Percentiles rank a stretch among this genome's conserved stretches.
Evolutionary conservation across 2,329 filamentous ascomycete species (phyloP).

Genomic region (Fusarium multiceps): DNA sequence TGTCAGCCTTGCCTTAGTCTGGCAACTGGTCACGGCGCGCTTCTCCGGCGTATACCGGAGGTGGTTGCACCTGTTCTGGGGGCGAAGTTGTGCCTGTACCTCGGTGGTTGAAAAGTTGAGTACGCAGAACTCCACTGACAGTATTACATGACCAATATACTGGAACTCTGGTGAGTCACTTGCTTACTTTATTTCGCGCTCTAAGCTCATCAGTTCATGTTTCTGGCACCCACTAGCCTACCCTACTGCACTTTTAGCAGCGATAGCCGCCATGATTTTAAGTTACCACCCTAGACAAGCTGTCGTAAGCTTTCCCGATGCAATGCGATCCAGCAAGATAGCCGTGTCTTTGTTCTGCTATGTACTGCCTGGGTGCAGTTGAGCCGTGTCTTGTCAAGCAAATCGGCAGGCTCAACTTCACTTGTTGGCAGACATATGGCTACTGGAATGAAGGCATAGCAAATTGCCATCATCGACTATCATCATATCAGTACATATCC

Average conservation of each 20-base stretch:
- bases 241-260: conserved; percentile 8
- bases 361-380: conserved; percentile 10
- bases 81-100: conserved; percentile 1
- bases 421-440: background rate
- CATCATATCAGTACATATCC: background rate
- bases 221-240: background rate
- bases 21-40: conserved; percentile 12
- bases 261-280: conserved; percentile 27
- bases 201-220: background rate
- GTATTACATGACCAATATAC: background rate
- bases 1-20: conserved; percentile 35
- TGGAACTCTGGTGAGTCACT: rapidly evolving
- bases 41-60: conserved; percentile 33
- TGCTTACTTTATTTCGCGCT: background rate
- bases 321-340: conserved; percentile 8
- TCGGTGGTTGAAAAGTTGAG: background rate
- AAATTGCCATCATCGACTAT: background rate
- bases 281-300: conserved; percentile 16
- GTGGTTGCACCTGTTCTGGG: conserved; percentile 16
- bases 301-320: conserved; percentile 22
- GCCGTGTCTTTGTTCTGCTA: conserved; percentile 21
- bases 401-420: background rate
- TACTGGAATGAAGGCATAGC: background rate
- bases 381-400: background rate
- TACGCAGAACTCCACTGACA: background rate